These are phyloP conservation scores for Camellia lanceoleosa DNA, from an alignment of 148 eudicot species.

Conservation along the genomic window DNA sequence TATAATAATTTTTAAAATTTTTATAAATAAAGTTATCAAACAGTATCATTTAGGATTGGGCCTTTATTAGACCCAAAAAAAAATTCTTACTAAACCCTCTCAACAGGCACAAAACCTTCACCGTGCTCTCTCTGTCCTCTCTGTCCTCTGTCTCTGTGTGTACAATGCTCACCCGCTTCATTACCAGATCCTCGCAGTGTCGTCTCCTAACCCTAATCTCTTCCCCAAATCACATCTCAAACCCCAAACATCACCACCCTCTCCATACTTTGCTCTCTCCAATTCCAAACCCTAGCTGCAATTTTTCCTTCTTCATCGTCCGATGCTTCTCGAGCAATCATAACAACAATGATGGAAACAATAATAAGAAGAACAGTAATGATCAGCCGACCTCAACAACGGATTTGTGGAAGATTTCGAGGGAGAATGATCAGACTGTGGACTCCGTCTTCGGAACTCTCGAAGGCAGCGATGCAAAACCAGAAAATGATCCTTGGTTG, in stretches of 20 bases:
- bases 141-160: neutral
- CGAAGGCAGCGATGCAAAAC: slow-evolving; percentile 9
- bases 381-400: slow-evolving; percentile 19
- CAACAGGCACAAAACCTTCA: neutral
- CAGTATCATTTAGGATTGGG: too few relatives aligned
- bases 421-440: slow-evolving; percentile 32
- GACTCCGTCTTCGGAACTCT: slow-evolving; percentile 37
- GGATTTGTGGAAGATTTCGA: slow-evolving; percentile 52
- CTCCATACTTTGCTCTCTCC: slow-evolving; percentile 3
- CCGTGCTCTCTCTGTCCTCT: neutral
- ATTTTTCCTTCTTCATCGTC: slow-evolving; percentile 11
- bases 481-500: slow-evolving; percentile 15
- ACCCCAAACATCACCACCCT: slow-evolving; percentile 9
- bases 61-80: too few relatives aligned
- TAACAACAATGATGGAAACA: slow-evolving; percentile 25
- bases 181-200: slow-evolving; percentile 27
- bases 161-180: slow-evolving; percentile 45
- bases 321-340: slow-evolving; percentile 42
- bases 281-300: slow-evolving; percentile 13
- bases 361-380: slow-evolving; percentile 3
- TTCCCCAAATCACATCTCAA: slow-evolving; percentile 16
- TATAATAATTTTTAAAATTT: too few relatives aligned
- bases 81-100: too few relatives aligned
- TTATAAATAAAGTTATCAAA: too few relatives aligned
- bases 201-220: slow-evolving; percentile 34